These are phyloP conservation scores for Aristolochia californica DNA, from an alignment of 164 flowering plant genomes.

Conservation along the genomic window DNA sequence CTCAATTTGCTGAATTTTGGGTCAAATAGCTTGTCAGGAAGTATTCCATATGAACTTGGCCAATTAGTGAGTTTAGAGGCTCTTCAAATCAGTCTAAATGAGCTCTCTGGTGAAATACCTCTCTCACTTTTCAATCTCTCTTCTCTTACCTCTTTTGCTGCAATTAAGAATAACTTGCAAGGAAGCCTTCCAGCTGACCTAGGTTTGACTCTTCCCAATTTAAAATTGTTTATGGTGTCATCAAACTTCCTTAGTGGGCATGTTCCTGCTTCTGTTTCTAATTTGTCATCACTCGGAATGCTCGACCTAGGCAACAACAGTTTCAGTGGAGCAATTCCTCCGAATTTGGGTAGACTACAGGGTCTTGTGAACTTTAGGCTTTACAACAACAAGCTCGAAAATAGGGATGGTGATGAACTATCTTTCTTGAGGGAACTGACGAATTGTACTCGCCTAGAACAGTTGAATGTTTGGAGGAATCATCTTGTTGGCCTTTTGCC, in stretches of 20 bases:
- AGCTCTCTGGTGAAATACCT: constrained; percentile 1
- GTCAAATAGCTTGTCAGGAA: constrained; percentile 18
- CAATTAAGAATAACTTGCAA: constrained; percentile 4
- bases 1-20: constrained; percentile 6
- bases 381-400: neutral
- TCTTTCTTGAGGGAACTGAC: neutral
- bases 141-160: neutral
- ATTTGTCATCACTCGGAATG: neutral
- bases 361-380: neutral
- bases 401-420: neutral
- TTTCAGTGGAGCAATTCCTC: constrained; percentile 7
- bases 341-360: neutral
- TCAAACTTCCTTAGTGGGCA: neutral
- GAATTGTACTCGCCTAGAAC: constrained; percentile 1
- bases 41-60: constrained; percentile 15
- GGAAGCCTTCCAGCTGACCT: constrained; percentile 21
- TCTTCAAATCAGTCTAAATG: constrained; percentile 7
- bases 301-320: neutral
- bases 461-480: neutral
- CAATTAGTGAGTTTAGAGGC: constrained; percentile 3
- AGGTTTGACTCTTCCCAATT: constrained; percentile 20
- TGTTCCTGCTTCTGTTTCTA: constrained; percentile 2
- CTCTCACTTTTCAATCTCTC: neutral
- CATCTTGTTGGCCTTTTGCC: neutral
- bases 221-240: constrained; percentile 12